Evolutionary conservation across 179 eudicot species (phyloP).

Genomic region (Amaranthus tricolor): DNA sequence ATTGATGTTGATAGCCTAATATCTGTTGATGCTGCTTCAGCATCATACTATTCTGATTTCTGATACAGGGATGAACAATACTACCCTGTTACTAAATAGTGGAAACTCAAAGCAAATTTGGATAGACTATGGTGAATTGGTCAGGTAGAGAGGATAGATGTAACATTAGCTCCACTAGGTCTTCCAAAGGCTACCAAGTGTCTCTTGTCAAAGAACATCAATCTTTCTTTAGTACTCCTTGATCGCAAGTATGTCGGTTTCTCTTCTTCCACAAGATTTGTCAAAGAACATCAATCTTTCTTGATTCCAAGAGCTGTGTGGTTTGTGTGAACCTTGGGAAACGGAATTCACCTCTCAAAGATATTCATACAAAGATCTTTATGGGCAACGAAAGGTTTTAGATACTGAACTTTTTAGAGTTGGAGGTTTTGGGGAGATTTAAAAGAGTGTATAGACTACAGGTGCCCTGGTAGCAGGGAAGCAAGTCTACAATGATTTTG

Average conservation of each 20-base stretch:
- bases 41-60: conserved; percentile 18
- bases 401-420: conserved; percentile 35
- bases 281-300: too few relatives aligned
- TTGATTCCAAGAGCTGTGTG: conserved; percentile 14
- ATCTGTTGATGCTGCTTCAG: conserved; percentile 20
- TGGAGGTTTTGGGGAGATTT: conserved; percentile 43
- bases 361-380: conserved; percentile 28
- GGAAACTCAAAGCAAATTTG: conserved; percentile 34
- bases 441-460: conserved; percentile 23
- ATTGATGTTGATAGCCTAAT: conserved; percentile 27
- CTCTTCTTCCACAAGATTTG: conserved; percentile 25
- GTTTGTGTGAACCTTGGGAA: conserved; percentile 31
- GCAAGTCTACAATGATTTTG: conserved; percentile 34
- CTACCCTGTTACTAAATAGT: conserved; percentile 24
- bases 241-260: conserved; percentile 38
- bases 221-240: conserved; percentile 24
- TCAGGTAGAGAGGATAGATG: conserved; percentile 9
- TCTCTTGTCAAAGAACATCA: conserved; percentile 17
- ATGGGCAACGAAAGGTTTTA: conserved; percentile 37
- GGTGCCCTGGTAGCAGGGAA: conserved; percentile 34
- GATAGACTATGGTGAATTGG: conserved; percentile 41
- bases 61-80: neutral
- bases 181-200: conserved; percentile 21
- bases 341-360: conserved; percentile 27
- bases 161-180: conserved; percentile 28